Evolutionary conservation across 2,329 filamentous ascomycete genomes (phyloP).

Genomic region (Trichoderma atroviride): DNA sequence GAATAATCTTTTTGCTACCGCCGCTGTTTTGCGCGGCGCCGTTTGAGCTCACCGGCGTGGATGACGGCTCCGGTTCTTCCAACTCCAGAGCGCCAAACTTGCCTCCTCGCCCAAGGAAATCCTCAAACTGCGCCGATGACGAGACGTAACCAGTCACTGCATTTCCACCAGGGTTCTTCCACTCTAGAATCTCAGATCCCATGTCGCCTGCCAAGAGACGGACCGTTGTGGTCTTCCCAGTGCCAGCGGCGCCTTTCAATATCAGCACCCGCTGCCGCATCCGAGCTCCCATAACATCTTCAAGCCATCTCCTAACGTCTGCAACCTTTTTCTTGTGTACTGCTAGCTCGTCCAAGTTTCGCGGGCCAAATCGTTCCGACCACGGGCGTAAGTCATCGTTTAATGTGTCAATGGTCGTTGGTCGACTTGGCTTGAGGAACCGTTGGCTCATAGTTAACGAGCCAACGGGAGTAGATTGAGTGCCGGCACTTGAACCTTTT

Average conservation of each 20-base stretch:
- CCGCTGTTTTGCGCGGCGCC: conserved; percentile 29
- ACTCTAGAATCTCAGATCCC: conserved; percentile 78
- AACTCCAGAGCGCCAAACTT: conserved; percentile 73
- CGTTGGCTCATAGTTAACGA: conserved; percentile 49
- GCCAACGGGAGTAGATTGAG: conserved; percentile 31
- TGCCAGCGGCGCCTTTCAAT: conserved; percentile 86
- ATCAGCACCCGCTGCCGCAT: conserved; percentile 74
- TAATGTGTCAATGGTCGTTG: conserved; percentile 33
- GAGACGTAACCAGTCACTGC: conserved; percentile 66
- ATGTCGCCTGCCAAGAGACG: conserved; percentile 77
- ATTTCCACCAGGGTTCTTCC: conserved; percentile 78
- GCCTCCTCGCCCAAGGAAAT: conserved; percentile 82
- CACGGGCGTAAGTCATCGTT: conserved; percentile 72
- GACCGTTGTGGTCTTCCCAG: conserved; percentile 89
- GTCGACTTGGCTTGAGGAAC: conserved; percentile 52
- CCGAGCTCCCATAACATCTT: conserved; percentile 68
- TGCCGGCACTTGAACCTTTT: conserved; percentile 41
- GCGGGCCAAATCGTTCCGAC: conserved; percentile 82
- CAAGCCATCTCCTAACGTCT: conserved; percentile 83
- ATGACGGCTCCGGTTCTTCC: conserved; percentile 36
- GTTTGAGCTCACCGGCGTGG: conserved; percentile 33
- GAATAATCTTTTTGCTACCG: conserved; percentile 57
- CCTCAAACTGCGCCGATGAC: conserved; percentile 80
- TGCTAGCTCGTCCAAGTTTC: conserved; percentile 77
- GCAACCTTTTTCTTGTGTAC: conserved; percentile 94